A percentile compares a stretch with the other conserved stretches of the same genome.
Evolutionary conservation across 2,329 filamentous ascomycete genomes (phyloP).

Genomic region (Chaetothyriales sp.): DNA sequence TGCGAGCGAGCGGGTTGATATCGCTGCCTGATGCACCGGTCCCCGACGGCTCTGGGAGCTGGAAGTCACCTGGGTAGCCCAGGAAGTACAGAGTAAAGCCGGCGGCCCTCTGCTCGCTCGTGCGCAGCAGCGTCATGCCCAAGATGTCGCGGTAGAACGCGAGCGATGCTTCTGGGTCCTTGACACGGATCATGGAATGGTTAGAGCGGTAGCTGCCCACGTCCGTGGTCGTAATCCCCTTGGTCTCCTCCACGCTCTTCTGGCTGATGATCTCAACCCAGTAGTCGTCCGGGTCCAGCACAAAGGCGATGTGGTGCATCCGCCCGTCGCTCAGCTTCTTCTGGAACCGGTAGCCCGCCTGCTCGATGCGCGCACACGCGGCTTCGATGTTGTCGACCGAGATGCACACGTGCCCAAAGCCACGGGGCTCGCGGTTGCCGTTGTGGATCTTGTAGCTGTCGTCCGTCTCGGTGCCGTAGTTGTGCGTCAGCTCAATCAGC

Average conservation of each 20-base stretch:
- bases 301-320: constrained; percentile 82
- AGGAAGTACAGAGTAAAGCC: constrained; percentile 90
- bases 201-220: constrained; percentile 54
- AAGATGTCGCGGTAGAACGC: constrained; percentile 73
- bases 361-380: constrained; percentile 76
- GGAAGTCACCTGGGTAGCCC: constrained; percentile 52
- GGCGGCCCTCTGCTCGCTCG: constrained; percentile 50
- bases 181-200: constrained; percentile 76
- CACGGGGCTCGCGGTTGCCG: constrained; percentile 79
- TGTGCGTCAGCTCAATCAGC: constrained; percentile 70
- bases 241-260: constrained; percentile 55
- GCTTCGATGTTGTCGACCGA: constrained; percentile 72
- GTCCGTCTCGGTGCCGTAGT: constrained; percentile 81
- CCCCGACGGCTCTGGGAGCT: constrained; percentile 33
- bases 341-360: constrained; percentile 84
- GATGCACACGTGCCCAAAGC: constrained; percentile 77
- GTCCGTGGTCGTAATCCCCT: constrained; percentile 57
- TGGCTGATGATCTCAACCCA: constrained; percentile 49
- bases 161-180: constrained; percentile 58
- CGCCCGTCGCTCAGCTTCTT: constrained; percentile 83
- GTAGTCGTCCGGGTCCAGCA: constrained; percentile 71
- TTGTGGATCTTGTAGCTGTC: constrained; percentile 65
- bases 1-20: constrained; percentile 45
- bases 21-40: constrained; percentile 36
- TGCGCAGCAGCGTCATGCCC: constrained; percentile 73